phyloP scores from a whole-genome alignment of 2,329 filamentous ascomycete species.

The Nemania abortiva region DNA sequence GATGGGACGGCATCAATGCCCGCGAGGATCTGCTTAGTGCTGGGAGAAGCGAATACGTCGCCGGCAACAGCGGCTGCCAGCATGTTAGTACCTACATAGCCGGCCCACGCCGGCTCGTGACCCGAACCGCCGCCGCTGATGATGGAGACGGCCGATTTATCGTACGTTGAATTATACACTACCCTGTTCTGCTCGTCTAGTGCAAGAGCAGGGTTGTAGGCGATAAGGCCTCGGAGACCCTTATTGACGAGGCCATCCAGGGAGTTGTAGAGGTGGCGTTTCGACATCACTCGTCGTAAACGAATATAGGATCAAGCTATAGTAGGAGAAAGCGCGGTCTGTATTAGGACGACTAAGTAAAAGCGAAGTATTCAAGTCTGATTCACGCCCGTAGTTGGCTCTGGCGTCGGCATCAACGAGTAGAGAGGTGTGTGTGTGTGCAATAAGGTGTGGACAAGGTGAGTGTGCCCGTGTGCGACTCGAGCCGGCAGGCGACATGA shows the following conservation, averaged over 20 bases:
- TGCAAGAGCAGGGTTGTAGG: conserved; percentile 65
- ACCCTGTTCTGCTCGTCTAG: conserved; percentile 65
- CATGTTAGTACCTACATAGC: conserved; percentile 72
- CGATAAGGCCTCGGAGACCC: conserved; percentile 62
- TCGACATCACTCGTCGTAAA: conserved; percentile 58
- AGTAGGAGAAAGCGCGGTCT: background rate
- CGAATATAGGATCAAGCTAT: conserved; percentile 13
- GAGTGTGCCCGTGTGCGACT: conserved; percentile 15
- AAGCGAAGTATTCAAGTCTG: background rate
- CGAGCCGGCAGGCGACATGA: conserved; percentile 12
- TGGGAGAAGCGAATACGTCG: conserved; percentile 73
- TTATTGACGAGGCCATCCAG: conserved; percentile 66
- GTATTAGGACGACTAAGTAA: conserved; percentile 4
- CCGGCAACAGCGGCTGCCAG: conserved; percentile 71
- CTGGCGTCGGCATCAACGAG: conserved; percentile 3
- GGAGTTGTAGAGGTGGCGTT: conserved; percentile 65
- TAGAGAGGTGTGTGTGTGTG: background rate
- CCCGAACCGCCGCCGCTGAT: conserved; percentile 69
- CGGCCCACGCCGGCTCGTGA: conserved; percentile 72
- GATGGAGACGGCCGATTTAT: conserved; percentile 61
- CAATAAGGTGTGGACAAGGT: conserved; percentile 5
- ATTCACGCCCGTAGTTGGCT: conserved; percentile 6
- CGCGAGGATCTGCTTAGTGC: conserved; percentile 71
- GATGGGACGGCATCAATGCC: conserved; percentile 68
- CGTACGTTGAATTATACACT: conserved; percentile 61